Evolutionary conservation across 768 basidiomycete genomes (phyloP).

Genomic region (Galerina marginata): DNA sequence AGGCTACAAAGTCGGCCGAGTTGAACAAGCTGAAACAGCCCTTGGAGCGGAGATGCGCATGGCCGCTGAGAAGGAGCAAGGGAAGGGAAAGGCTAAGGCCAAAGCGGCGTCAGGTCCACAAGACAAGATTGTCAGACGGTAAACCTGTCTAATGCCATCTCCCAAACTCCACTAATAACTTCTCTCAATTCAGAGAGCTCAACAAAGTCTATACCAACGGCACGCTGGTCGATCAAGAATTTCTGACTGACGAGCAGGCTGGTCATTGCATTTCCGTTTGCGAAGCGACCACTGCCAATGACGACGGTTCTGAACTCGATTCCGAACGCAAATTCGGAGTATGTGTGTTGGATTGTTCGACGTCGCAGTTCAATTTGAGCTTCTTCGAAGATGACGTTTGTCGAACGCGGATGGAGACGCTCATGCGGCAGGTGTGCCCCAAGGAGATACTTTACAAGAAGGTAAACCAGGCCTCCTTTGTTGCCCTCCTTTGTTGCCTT

Average conservation of each 20-base stretch:
- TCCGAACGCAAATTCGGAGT: conserved; percentile 74
- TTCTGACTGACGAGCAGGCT: conserved; percentile 91
- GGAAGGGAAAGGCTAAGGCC: conserved; percentile 49
- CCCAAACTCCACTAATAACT: neutral
- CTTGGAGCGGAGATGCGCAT: conserved; percentile 96
- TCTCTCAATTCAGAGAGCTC: conserved; percentile 61
- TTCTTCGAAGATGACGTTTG: conserved; percentile 92
- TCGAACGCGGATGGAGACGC: conserved; percentile 90
- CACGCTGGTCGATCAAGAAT: conserved; percentile 89
- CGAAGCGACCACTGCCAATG: conserved; percentile 51
- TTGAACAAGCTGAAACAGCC: conserved; percentile 96
- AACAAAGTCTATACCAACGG: conserved; percentile 97
- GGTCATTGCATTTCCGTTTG: conserved; percentile 94
- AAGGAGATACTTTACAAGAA: conserved; percentile 93
- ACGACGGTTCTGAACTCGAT: conserved; percentile 40
- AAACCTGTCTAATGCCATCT: conserved; percentile 4
- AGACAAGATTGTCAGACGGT: conserved; percentile 91
- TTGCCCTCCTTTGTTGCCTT: conserved; percentile 1
- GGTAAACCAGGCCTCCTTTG: conserved; percentile 50
- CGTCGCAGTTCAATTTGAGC: conserved; percentile 92
- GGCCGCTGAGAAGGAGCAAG: conserved; percentile 69
- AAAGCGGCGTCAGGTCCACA: conserved; percentile 62
- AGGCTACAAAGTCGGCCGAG: conserved; percentile 95
- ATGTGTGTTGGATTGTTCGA: conserved; percentile 92
- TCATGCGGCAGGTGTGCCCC: conserved; percentile 88